Base-by-base conservation (phyloP, 768 basidiomycete species). In the Lactarius pseudohatsudake region DNA sequence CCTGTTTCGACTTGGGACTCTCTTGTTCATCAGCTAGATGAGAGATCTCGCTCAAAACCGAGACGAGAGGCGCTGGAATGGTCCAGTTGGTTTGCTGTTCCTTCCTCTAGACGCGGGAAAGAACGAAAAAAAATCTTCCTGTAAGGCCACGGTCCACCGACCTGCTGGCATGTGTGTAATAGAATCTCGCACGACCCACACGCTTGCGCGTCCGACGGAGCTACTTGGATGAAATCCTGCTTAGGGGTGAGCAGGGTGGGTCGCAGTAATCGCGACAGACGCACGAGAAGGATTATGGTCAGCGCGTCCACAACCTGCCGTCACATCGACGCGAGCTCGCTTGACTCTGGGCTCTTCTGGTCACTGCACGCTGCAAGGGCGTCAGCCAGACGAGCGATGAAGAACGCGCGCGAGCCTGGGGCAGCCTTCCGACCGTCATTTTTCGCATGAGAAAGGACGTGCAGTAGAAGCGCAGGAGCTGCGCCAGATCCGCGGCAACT, bases 391-490 rank as follows among this genome's bases (percentile, higher is more conserved):
- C 77, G 77, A 58, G 75, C 75, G 63, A 87, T 78, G 16, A 88
- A 74, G 59, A 75, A 78, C n/a, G 78, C 70, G 69, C 81, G 82
- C 54, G 83, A 80, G 41, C 77, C 40, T 75, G 75, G 3, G 75
- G 67, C 6, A 86, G 79, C 62, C 79, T 34, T 81, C 80, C 79
- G 30, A 88, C 74, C 26, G 78, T 79, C 62, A 81, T 74, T 71
- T 82, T 87, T 43, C 81, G 76, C 28, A 76, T 74, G 47, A 83
- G 71, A 70, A 70, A 72, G 54, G 76, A 73, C 10, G 72, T 69
- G 71, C 80, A 79, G 68, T 86, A 89, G 70, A 86, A 86, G 34
- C 78, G 82, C 41, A 88, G 73, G 18, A 89, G 75, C 59, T 79
- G 78, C 32, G 77, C 71, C 20, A 86, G 77, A 10, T 81, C 76